Conservation (phyloP, 176 grass and related monocot genomes). For the Paspalum notatum region DNA sequence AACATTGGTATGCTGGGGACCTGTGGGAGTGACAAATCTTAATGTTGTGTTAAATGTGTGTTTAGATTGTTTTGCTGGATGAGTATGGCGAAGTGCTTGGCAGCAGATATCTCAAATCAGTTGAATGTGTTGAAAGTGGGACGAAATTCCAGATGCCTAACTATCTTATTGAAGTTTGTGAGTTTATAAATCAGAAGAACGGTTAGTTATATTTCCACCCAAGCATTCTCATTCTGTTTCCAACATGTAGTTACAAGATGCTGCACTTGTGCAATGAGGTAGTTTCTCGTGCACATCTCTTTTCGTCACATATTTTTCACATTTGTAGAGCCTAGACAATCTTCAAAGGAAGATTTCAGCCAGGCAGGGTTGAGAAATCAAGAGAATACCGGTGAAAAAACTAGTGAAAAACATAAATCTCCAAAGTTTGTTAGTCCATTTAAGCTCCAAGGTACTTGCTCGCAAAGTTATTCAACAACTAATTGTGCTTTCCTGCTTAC, state of each 20-base stretch:
- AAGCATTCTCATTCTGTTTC: background rate
- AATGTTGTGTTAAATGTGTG: slow-evolving; percentile 19
- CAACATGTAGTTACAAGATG: background rate
- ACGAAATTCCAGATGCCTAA: slow-evolving; percentile 57
- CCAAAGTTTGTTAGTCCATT: slow-evolving; percentile 56
- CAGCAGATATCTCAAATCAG: slow-evolving; percentile 66
- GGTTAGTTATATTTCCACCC: slow-evolving; percentile 47
- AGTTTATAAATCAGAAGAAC: slow-evolving; percentile 39
- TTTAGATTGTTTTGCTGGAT: slow-evolving; percentile 67
- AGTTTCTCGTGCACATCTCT: background rate
- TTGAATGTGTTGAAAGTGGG: slow-evolving; percentile 67
- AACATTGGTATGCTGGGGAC: background rate
- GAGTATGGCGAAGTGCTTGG: slow-evolving; percentile 61
- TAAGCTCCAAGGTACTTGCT: slow-evolving; percentile 40
- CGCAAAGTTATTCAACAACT: background rate
- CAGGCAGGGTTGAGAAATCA: slow-evolving; percentile 11
- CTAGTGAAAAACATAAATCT: slow-evolving; percentile 16
- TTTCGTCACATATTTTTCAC: slow-evolving; percentile 18
- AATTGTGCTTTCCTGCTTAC: slow-evolving; percentile 16
- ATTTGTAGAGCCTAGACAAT: slow-evolving; percentile 32
- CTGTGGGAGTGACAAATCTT: background rate
- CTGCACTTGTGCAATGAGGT: background rate
- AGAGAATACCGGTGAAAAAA: slow-evolving; percentile 40
- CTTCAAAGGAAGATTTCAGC: slow-evolving; percentile 31
- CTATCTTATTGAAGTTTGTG: slow-evolving; percentile 70